Evolutionary conservation across 1,284 basidiomycete genomes (phyloP).

Genomic region (Cryptococcus floricola): DNA sequence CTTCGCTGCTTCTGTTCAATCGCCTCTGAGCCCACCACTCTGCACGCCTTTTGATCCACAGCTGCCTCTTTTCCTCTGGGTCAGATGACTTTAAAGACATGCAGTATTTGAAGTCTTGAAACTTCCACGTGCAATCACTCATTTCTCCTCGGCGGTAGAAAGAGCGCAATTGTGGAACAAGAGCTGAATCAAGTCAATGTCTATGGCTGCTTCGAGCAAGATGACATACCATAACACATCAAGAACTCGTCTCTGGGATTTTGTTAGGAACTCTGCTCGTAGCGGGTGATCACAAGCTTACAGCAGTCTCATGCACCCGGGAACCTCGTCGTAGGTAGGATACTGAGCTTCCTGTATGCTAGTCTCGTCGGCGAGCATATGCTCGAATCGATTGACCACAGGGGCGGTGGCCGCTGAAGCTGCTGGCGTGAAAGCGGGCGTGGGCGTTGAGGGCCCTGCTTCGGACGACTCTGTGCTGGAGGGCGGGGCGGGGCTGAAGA

Average conservation of each 20-base stretch:
- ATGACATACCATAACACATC: slow-evolving; percentile 62
- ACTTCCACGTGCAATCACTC: slow-evolving; percentile 70
- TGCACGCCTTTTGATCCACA: slow-evolving; percentile 79
- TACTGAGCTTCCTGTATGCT: slow-evolving; percentile 50
- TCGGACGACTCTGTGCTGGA: not conserved
- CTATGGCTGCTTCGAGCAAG: not conserved
- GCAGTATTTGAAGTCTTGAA: slow-evolving; percentile 95
- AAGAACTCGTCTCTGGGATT: slow-evolving; percentile 62
- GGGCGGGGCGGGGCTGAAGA: not conserved
- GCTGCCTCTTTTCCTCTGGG: slow-evolving; percentile 68
- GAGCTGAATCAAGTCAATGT: slow-evolving; percentile 53
- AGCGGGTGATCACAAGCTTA: slow-evolving; percentile 22
- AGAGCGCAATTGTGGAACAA: slow-evolving; percentile 75
- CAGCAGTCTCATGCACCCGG: slow-evolving; percentile 71
- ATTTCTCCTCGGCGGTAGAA: slow-evolving; percentile 82
- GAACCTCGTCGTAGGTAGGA: slow-evolving; percentile 72
- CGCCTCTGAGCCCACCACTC: slow-evolving; percentile 86
- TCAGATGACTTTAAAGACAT: slow-evolving; percentile 74
- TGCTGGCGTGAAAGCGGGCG: not conserved
- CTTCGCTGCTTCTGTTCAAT: slow-evolving; percentile 75
- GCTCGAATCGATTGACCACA: slow-evolving; percentile 30
- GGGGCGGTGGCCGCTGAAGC: slow-evolving; percentile 2
- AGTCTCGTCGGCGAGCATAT: slow-evolving; percentile 41
- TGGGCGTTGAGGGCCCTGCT: no score
- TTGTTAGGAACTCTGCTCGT: not conserved